Evolutionary conservation across 768 basidiomycete species (phyloP), one percentile per base, ranked within the genome.

Genomic region (Rhodotorula graminis): DNA sequence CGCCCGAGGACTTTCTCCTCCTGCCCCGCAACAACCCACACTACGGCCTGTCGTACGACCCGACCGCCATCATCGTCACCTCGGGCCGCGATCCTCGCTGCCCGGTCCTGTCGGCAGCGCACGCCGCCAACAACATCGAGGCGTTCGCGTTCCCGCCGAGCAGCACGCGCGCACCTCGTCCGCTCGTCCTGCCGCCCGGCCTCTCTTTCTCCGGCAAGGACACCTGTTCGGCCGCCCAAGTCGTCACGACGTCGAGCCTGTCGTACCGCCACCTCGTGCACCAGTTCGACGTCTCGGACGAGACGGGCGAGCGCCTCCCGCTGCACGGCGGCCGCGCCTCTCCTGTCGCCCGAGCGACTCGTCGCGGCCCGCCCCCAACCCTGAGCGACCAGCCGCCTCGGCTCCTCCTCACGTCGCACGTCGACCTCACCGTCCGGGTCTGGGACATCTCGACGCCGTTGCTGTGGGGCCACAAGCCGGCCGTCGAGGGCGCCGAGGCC

Each of bases 1-100:
- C 86, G 0, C 84, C 88, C 15, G 90, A 93, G 77, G 92, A 96
- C 77, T 92, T 90, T 79, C 80, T 90, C 29, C 84, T 93, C 29
- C 78, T 92, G n/a, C 89, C 92, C 3, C 84, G 85, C 60, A 82
- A 84, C 16, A 88, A 79, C 64, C 91, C 91, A 9, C 89, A 92
- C 80, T 89, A 88, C 79, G 81, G 83, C 52, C 85, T 88, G 8
- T 81, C 84, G 19, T 88, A 84, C 79, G 90, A 93, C 77, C 89
- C 91, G 0, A 82, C 85, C 66, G 84, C 88, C 4, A 86, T 94
- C 29, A 76, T 93, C 59, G 78, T 89, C 58, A 79, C 90, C 6
- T 84, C 86, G 0, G 87, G 87, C 50, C 82, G 84, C 0, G 82
- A 84, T 67, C 55, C 76, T 5, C 59, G 56, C 0, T 77, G 81